phyloP scores from a whole-genome alignment of 139 green algal genomes.

The Chlamydomonas applanata region DNA sequence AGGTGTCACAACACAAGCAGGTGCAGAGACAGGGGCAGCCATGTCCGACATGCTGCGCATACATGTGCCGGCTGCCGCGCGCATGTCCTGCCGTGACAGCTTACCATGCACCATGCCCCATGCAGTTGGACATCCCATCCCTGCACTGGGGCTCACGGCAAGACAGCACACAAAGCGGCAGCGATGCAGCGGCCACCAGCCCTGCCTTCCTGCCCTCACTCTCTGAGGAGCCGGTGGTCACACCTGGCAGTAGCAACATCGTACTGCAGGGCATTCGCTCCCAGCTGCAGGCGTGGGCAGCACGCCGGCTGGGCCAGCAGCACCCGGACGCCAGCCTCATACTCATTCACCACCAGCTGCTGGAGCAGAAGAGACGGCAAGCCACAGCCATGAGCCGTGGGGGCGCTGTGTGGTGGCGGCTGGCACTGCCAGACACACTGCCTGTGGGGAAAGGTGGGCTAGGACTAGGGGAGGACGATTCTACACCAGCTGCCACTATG shows the following conservation, averaged over 20 bases:
- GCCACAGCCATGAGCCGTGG: neutral
- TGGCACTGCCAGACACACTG: neutral
- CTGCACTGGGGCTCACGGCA: too few species aligned
- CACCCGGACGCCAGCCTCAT: slow-evolving; percentile 2
- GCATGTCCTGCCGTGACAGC: too few species aligned
- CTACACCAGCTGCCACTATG: too few species aligned
- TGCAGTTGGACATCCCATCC: too few species aligned
- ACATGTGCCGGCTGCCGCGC: too few species aligned
- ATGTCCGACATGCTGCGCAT: too few species aligned
- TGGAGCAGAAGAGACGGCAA: neutral
- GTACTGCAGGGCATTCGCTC: neutral
- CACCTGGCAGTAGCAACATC: neutral
- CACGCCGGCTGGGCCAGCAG: neutral
- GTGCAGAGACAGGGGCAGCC: too few species aligned
- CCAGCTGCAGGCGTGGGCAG: neutral
- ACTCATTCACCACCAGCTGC: neutral
- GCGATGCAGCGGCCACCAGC: too few species aligned
- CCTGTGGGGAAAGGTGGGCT: neutral
- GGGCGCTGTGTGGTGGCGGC: neutral
- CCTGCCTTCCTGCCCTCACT: neutral
- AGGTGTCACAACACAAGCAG: too few species aligned
- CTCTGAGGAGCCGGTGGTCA: neutral
- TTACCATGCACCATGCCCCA: too few species aligned
- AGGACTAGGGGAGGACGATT: neutral
- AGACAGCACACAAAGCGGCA: too few species aligned